phyloP scores from a whole-genome alignment of 2,329 filamentous ascomycete genomes.

The Chaetoscypha palmicola region DNA sequence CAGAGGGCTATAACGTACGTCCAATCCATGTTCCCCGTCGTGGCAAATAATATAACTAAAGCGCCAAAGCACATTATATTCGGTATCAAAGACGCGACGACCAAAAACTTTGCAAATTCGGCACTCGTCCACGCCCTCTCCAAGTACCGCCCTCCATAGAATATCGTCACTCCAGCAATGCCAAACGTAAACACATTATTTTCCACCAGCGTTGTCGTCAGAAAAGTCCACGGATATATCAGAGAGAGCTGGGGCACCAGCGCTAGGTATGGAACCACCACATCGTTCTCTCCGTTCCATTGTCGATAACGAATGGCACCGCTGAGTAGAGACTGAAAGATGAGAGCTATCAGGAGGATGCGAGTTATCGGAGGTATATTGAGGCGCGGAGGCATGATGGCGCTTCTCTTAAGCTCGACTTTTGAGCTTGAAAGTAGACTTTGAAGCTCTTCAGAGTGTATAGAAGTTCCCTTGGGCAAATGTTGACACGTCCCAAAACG shows the following conservation, averaged over 20 bases:
- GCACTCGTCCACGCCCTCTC: constrained; percentile 91
- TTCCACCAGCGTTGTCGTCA: constrained; percentile 83
- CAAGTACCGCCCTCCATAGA: constrained; percentile 88
- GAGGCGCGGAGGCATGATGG: constrained; percentile 69
- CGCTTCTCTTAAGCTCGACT: no score
- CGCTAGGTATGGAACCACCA: constrained; percentile 78
- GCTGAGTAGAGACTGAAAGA: constrained; percentile 76
- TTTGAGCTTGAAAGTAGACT: not conserved
- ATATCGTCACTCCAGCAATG: constrained; percentile 71
- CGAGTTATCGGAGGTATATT: constrained; percentile 91
- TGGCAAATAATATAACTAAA: constrained; percentile 65
- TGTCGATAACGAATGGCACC: constrained; percentile 68
- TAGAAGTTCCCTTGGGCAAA: not conserved
- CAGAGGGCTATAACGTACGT: constrained; percentile 48
- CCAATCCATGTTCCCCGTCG: constrained; percentile 60
- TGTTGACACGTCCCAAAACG: not conserved
- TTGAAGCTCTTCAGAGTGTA: not conserved
- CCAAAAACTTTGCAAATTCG: constrained; percentile 86
- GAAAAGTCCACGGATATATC: constrained; percentile 87
- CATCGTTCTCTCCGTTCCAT: constrained; percentile 55
- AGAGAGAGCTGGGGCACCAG: constrained; percentile 78
- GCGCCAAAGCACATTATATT: constrained; percentile 69
- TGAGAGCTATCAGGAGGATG: constrained; percentile 65
- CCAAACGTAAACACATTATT: constrained; percentile 83
- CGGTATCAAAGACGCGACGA: constrained; percentile 69